phyloP scores from a whole-genome alignment of 2,329 filamentous ascomycete species.

The Exophiala sp. region DNA sequence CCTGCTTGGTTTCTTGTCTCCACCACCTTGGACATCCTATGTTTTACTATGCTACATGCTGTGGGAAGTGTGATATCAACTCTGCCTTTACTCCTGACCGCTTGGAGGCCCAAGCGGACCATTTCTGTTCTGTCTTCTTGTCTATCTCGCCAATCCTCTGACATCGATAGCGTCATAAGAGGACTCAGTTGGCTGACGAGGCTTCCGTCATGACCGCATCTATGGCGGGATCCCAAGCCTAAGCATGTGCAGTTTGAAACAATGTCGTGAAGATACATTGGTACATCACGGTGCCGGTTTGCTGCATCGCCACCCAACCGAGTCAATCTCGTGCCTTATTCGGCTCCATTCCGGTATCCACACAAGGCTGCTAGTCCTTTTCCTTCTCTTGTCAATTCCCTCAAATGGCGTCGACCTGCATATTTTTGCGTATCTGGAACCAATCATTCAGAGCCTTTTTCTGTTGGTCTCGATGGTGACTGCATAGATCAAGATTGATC shows the following conservation, averaged over 20 bases:
- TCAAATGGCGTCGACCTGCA: constrained; percentile 18
- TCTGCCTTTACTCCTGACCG: neutral
- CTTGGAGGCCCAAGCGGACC: neutral
- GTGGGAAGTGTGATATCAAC: neutral
- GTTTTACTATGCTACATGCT: neutral
- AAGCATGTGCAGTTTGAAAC: neutral
- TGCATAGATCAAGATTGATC: constrained; percentile 10
- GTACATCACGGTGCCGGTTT: neutral
- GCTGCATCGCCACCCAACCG: neutral
- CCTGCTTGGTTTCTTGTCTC: neutral
- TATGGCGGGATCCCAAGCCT: neutral
- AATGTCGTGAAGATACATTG: neutral
- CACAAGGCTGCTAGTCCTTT: constrained; percentile 1
- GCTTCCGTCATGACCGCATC: no score
- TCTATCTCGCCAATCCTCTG: neutral
- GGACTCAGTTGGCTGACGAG: no score
- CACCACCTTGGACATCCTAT: neutral
- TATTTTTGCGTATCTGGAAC: constrained; percentile 3
- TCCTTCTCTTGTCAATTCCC: neutral
- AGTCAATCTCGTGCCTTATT: constrained; percentile 2
- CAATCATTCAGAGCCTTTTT: constrained; percentile 11
- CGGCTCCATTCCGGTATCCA: constrained; percentile 11
- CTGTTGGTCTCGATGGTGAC: constrained; percentile 1
- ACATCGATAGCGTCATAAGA: neutral
- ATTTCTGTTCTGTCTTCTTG: neutral